These are phyloP conservation scores for Aureobasidium sp. DNA, from an alignment of 2,329 filamentous ascomycete genomes.

Conservation along the genomic window DNA sequence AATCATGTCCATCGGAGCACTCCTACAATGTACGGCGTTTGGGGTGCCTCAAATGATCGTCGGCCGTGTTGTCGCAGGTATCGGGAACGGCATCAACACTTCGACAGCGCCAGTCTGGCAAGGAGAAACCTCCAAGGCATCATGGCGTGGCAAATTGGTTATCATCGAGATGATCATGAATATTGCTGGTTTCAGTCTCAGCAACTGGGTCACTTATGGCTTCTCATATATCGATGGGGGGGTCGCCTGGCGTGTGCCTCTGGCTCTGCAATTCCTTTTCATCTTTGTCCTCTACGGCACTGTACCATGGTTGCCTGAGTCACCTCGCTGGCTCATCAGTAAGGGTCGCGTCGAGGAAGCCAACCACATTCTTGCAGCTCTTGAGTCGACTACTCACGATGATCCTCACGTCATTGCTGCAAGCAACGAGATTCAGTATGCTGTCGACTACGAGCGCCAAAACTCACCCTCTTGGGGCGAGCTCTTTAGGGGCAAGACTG, in stretches of 20 bases:
- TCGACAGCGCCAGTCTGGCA: constrained; percentile 46
- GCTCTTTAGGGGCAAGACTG: constrained; percentile 41
- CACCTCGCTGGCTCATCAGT: constrained; percentile 42
- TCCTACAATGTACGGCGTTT: constrained; percentile 42
- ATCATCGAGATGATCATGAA: constrained; percentile 41
- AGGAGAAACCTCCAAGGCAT: constrained; percentile 42
- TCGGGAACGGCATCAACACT: constrained; percentile 46
- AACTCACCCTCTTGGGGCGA: constrained; percentile 46
- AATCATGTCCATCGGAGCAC: constrained; percentile 44
- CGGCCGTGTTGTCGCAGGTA: constrained; percentile 41
- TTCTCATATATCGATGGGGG: constrained; percentile 40
- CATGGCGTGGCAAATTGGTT: constrained; percentile 32
- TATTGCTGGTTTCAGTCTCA: constrained; percentile 43
- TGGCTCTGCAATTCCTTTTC: constrained; percentile 46
- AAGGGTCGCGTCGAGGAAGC: constrained; percentile 41
- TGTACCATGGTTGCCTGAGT: constrained; percentile 43
- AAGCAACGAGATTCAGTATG: constrained; percentile 37
- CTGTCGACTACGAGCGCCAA: constrained; percentile 43
- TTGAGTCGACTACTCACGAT: constrained; percentile 39
- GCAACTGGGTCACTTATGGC: constrained; percentile 33
- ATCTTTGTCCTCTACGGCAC: constrained; percentile 40
- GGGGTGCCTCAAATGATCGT: constrained; percentile 44
- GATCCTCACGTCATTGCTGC: constrained; percentile 41
- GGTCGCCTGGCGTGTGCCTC: constrained; percentile 40
- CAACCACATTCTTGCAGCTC: constrained; percentile 41